phyloP scores from a whole-genome alignment of 352 stramenopile genomes.

The Phytophthora sojae region DNA sequence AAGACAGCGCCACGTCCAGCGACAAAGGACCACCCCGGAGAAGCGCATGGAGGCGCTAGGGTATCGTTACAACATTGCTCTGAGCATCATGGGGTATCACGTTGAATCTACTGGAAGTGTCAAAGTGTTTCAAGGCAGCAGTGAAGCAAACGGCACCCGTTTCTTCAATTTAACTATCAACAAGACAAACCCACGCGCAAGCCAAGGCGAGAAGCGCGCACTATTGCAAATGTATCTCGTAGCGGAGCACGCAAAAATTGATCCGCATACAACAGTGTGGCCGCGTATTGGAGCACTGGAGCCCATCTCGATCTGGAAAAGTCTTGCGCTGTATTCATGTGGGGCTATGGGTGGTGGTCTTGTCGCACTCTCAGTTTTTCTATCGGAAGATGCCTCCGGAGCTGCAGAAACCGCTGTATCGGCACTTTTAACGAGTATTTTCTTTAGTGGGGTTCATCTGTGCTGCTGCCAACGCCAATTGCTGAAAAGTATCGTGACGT shows the following conservation, averaged over 20 bases:
- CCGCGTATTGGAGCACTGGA: slow-evolving; percentile 2
- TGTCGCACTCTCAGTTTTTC: not conserved
- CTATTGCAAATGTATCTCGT: not conserved
- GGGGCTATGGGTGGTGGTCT: not conserved
- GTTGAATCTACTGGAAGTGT: not conserved
- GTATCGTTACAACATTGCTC: not conserved
- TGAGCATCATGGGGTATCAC: not conserved
- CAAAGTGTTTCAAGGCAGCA: not conserved
- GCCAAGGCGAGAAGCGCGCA: not conserved
- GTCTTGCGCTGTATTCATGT: slow-evolving; percentile 3
- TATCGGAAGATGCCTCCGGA: not conserved
- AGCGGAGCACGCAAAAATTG: slow-evolving; percentile 1
- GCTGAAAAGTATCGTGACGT: not conserved
- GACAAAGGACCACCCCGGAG: not conserved
- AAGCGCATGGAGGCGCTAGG: not conserved
- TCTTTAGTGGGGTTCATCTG: not conserved
- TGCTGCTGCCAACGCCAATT: slow-evolving; percentile 10
- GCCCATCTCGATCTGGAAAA: slow-evolving; percentile 4
- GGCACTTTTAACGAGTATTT: not conserved
- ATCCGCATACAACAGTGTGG: slow-evolving; percentile 15
- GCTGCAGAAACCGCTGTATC: slow-evolving; percentile 2
- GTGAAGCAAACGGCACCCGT: not conserved
- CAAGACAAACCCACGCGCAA: not conserved
- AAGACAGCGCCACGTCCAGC: not conserved
- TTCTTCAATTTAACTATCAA: not conserved